Conservation (phyloP, 306 rosid species). For the Hylodesmum podocarpum region DNA sequence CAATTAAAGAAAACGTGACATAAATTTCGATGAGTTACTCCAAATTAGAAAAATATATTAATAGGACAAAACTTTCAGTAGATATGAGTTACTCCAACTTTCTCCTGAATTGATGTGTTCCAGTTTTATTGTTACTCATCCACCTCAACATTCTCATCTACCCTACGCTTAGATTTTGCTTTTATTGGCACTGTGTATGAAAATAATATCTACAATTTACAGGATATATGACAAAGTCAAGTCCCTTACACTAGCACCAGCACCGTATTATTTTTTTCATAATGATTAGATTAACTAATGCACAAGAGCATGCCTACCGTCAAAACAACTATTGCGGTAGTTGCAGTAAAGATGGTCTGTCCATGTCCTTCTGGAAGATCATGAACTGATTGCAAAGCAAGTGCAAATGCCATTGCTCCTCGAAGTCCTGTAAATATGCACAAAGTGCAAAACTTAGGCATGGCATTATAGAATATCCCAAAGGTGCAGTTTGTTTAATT, state of each 20-base stretch:
- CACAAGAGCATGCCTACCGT: conserved; percentile 60
- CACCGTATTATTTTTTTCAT: background rate
- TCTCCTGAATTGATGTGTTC: conserved; percentile 7
- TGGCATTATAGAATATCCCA: conserved; percentile 14
- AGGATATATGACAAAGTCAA: background rate
- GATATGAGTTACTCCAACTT: background rate
- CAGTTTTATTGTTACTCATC: conserved; percentile 3
- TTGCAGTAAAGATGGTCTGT: conserved; percentile 96
- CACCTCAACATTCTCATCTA: background rate
- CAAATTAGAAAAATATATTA: background rate
- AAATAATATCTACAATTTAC: background rate
- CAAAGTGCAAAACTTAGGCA: conserved; percentile 15
- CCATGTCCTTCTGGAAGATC: conserved; percentile 99
- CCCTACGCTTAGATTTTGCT: background rate
- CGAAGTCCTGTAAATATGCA: conserved; percentile 73
- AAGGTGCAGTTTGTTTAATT: background rate
- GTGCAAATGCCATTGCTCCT: conserved; percentile 99
- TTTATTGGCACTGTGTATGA: background rate
- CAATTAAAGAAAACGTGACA: background rate
- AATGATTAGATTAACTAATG: conserved; percentile 26
- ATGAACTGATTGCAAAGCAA: conserved; percentile 94
- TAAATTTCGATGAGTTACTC: too few species aligned
- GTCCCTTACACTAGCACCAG: background rate
- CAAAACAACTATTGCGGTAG: conserved; percentile 95
- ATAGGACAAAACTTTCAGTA: background rate